These are phyloP conservation scores for Ettlia oleoabundans DNA, from an alignment of 139 green algal species.

Conservation along the genomic window DNA sequence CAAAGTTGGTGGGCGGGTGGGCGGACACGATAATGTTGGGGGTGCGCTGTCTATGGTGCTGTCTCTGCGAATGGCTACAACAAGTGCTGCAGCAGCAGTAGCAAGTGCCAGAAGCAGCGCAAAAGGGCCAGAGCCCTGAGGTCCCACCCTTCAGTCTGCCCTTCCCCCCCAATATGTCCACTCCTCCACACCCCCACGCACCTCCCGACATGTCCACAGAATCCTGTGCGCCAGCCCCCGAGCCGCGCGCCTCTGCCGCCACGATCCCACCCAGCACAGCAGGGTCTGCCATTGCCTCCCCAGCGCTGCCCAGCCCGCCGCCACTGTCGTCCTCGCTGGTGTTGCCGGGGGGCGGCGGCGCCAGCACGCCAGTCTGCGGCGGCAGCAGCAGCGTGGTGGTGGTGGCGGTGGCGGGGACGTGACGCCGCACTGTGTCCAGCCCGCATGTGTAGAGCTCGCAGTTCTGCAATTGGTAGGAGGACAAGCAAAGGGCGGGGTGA, in stretches of 20 bases:
- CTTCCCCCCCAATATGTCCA: neutral
- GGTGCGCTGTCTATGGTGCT: too few relatives aligned
- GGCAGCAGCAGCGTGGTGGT: conserved; percentile 13
- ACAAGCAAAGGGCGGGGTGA: neutral
- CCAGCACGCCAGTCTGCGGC: conserved; percentile 19
- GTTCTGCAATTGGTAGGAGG: conserved; percentile 1
- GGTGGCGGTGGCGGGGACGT: conserved; percentile 6
- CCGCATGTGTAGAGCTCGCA: conserved; percentile 42
- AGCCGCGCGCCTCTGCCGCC: neutral
- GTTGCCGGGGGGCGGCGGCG: neutral
- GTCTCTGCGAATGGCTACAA: too few relatives aligned
- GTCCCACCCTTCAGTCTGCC: neutral
- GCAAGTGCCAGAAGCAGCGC: neutral
- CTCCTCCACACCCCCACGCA: neutral
- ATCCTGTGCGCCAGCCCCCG: neutral
- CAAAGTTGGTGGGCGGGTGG: too few relatives aligned
- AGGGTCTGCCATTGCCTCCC: neutral
- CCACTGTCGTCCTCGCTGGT: neutral
- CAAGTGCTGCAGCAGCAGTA: neutral
- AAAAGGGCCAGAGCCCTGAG: too few relatives aligned
- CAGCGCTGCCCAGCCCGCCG: neutral
- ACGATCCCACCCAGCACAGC: neutral
- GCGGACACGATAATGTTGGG: too few relatives aligned
- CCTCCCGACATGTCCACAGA: neutral
- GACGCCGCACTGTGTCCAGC: neutral